Base-by-base conservation (phyloP, 805 yeast genomes). In the Spathaspora girioi region DNA sequence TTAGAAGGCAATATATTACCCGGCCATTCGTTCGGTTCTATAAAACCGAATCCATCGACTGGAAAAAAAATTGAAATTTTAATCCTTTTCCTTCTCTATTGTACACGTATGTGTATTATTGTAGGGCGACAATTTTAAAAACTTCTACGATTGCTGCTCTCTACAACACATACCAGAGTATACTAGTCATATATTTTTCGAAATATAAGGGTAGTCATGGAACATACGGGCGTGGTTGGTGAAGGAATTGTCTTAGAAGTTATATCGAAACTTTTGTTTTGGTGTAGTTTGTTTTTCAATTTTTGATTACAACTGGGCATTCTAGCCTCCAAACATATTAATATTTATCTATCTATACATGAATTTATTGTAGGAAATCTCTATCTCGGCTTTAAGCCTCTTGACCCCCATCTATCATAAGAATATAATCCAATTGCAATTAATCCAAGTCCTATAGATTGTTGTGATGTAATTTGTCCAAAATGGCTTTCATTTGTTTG, bases 351-450 rank as follows among this genome's bases (percentile, higher is more conserved):
- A 4, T 35, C 9, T 35, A 35, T 35, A 35, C 11, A 35, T 6
- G 40, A 10, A 14, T 35, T 35, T n/a, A n/a, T n/a, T n/a, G n/a
- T n/a, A n/a, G n/a, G n/a, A n/a, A 23, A 3, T 23, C 26, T 23
- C 26, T 31, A 35, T 43, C 46, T 47, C 17, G 54, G 54, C 49
- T 56, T 61, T 23, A 62, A 46, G 38, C 64, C 43, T 45, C 64
- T 56, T 38, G 71, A 65, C n/a, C 77, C 77, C 90, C 90, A 83
- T 60, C 79, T 75, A 61, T 85, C 89, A 62, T 85, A 85, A 49
- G 82, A 66, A 59, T 80, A 84, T 41, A 85, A 62, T 0, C 91
- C 91, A 18, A 73, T 45, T 2, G 75, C 78, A 38, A 85, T 81
- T 43, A 81, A 66, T 2, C 69, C 38, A 14, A 86, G 59, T 0